Conservation (phyloP, 2,329 filamentous ascomycete species). For the Orbilia ellipsospora region DNA sequence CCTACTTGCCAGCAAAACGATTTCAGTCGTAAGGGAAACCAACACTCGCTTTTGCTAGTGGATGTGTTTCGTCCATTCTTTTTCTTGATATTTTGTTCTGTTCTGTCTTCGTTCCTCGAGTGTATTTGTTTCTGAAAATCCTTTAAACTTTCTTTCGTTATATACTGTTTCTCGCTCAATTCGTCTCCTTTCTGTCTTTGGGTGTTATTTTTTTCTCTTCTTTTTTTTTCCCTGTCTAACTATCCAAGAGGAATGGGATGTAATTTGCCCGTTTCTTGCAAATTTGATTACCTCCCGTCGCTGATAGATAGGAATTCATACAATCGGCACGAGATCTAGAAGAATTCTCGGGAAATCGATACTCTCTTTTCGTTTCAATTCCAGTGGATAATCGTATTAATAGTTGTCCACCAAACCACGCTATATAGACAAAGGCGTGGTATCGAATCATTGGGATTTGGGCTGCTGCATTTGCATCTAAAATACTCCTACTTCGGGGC, state of each 20-base stretch:
- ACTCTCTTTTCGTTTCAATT: slow-evolving; percentile 28
- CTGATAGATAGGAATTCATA: slow-evolving; percentile 49
- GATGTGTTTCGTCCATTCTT: slow-evolving; percentile 54
- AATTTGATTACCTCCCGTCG: neutral
- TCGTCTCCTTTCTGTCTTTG: slow-evolving; percentile 25
- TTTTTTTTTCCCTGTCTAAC: neutral
- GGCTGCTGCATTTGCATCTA: slow-evolving; percentile 30
- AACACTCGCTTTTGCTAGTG: slow-evolving; percentile 43
- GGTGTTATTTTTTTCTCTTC: neutral
- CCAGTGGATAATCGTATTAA: slow-evolving; percentile 35
- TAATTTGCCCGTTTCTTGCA: slow-evolving; percentile 12
- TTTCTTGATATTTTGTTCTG: slow-evolving; percentile 30
- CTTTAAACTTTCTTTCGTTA: slow-evolving; percentile 32
- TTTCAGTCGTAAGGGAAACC: slow-evolving; percentile 28
- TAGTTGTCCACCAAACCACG: slow-evolving; percentile 36
- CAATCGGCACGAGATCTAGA: slow-evolving; percentile 42
- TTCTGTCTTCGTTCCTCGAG: slow-evolving; percentile 11
- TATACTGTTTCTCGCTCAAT: slow-evolving; percentile 34
- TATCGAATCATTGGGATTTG: slow-evolving; percentile 8
- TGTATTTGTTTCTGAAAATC: neutral
- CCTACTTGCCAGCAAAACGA: slow-evolving; percentile 30
- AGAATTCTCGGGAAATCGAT: slow-evolving; percentile 13
- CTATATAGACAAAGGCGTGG: slow-evolving; percentile 28
- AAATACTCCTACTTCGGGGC: slow-evolving; percentile 18
- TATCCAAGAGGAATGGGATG: slow-evolving; percentile 14